These are phyloP conservation scores for Lepidium sativum DNA, from an alignment of 345 rosid genomes.

Conservation along the genomic window DNA sequence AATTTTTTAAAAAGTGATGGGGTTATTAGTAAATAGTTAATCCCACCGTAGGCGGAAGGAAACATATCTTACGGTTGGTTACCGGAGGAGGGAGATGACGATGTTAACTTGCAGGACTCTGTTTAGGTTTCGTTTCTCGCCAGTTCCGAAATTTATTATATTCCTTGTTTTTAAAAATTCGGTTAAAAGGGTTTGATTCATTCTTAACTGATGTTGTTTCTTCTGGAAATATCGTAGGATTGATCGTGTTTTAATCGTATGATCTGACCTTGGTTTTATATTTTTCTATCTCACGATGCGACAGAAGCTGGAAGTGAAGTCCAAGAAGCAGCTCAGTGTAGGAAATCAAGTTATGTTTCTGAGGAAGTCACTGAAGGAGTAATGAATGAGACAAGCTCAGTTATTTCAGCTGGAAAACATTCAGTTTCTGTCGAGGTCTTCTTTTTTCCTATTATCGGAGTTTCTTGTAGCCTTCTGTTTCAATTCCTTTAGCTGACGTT, in stretches of 20 bases:
- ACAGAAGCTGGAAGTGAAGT: constrained; percentile 34
- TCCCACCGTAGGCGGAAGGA: neutral
- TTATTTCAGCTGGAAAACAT: constrained; percentile 35
- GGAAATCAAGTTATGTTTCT: constrained; percentile 29
- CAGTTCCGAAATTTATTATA: neutral
- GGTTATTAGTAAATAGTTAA: constrained; percentile 3
- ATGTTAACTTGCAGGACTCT: constrained; percentile 19
- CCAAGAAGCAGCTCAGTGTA: constrained; percentile 24
- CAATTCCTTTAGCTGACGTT: neutral
- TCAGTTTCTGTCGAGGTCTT: constrained; percentile 55
- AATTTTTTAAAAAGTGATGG: neutral
- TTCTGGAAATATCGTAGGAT: constrained; percentile 27
- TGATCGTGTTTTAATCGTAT: constrained; percentile 20
- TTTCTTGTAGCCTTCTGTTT: neutral
- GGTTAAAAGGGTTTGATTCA: neutral
- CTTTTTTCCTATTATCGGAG: neutral
- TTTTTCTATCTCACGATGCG: neutral
- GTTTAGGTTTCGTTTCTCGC: constrained; percentile 14
- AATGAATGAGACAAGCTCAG: constrained; percentile 8
- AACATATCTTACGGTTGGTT: neutral
- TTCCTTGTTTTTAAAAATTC: neutral
- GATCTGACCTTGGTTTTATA: neutral
- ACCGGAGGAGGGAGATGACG: constrained; percentile 8
- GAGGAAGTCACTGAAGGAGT: constrained; percentile 19
- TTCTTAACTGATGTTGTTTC: neutral